Evolutionary conservation across 345 rosid species (phyloP).

Genomic region (Acer campestre): DNA sequence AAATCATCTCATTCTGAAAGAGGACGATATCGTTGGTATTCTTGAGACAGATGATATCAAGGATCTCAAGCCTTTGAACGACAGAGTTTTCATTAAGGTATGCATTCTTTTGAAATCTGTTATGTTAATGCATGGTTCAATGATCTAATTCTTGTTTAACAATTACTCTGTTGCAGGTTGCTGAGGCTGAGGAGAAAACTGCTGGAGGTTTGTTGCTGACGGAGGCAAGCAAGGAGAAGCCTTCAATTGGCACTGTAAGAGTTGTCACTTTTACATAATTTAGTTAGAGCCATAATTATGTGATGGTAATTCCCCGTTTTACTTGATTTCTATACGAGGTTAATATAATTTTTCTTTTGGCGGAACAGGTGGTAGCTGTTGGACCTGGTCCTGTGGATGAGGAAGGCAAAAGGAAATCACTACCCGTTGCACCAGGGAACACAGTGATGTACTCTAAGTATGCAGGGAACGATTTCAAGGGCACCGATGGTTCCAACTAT

Average conservation of each 20-base stretch:
- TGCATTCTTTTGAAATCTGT: background rate
- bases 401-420: constrained; percentile 63
- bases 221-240: constrained; percentile 86
- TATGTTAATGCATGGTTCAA: background rate
- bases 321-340: no score
- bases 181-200: constrained; percentile 91
- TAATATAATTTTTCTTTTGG: background rate
- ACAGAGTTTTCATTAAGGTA: constrained; percentile 88
- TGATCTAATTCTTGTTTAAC: background rate
- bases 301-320: background rate
- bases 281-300: background rate
- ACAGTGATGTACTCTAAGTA: constrained; percentile 90
- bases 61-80: constrained; percentile 93
- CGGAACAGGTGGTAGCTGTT: constrained; percentile 71
- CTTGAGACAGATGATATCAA: constrained; percentile 92
- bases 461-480: constrained; percentile 89
- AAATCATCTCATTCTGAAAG: constrained; percentile 84
- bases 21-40: constrained; percentile 89
- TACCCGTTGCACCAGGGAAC: constrained; percentile 60
- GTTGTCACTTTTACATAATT: background rate
- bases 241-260: constrained; percentile 83
- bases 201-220: constrained; percentile 93
- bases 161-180: constrained; percentile 49
- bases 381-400: constrained; percentile 88
- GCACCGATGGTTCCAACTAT: constrained; percentile 73